These are phyloP conservation scores for Phytophthora sansomeana DNA, from an alignment of 352 stramenopile genomes.

Conservation along the genomic window DNA sequence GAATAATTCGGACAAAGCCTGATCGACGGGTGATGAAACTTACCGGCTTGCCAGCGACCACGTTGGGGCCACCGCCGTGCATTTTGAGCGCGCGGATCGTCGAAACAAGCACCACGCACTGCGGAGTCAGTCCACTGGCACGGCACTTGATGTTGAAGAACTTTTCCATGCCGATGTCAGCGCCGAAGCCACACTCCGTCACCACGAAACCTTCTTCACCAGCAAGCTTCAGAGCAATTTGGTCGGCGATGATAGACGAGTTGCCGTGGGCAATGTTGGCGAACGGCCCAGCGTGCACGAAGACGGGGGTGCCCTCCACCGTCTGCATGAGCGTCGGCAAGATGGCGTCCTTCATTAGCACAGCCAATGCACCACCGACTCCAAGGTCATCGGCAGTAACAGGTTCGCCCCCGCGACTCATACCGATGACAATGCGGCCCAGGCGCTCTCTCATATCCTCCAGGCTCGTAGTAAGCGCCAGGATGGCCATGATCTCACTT, in stretches of 20 bases:
- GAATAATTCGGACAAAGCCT: background rate
- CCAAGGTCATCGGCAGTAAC: conserved; percentile 98
- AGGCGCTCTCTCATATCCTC: conserved; percentile 95
- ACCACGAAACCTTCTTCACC: conserved; percentile 97
- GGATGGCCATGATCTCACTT: conserved; percentile 98
- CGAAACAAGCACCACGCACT: conserved; percentile 98
- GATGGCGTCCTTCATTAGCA: conserved; percentile 98
- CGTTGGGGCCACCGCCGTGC: conserved; percentile 97
- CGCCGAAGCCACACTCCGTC: conserved; percentile 98
- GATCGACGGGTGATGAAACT: conserved; percentile 13
- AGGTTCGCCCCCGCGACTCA: conserved; percentile 77
- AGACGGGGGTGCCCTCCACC: conserved; percentile 94
- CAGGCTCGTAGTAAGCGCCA: conserved; percentile 95
- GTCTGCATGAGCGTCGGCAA: conserved; percentile 99
- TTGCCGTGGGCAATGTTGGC: conserved; percentile 98
- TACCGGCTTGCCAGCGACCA: conserved; percentile 94
- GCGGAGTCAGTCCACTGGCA: conserved; percentile 93
- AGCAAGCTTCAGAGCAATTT: conserved; percentile 94
- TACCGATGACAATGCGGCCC: conserved; percentile 95
- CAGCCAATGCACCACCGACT: conserved; percentile 95
- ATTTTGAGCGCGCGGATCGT: conserved; percentile 99
- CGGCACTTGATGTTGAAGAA: conserved; percentile 99
- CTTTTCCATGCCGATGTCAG: conserved; percentile 97
- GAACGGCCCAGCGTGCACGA: conserved; percentile 99
- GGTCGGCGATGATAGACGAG: conserved; percentile 97